Conservation (phyloP, 176 grass and related monocot species). For the Rhynchospora breviuscula region DNA sequence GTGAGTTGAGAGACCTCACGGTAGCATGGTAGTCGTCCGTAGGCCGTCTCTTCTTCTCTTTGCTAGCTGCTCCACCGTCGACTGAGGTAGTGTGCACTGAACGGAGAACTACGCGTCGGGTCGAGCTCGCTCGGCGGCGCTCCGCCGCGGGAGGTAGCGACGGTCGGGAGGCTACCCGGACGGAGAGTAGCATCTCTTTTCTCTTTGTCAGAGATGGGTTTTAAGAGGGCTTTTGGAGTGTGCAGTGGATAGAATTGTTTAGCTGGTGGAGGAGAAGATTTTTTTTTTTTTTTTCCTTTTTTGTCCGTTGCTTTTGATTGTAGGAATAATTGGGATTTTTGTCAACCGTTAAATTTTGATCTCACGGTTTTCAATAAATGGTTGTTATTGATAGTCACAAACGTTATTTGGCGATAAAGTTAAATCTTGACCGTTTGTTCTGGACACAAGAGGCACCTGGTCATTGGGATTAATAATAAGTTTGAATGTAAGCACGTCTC, state of each 20-base stretch:
- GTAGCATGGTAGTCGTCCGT: constrained; percentile 73
- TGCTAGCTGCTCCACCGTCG: not conserved
- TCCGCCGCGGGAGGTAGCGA: constrained; percentile 24
- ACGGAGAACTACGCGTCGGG: not conserved
- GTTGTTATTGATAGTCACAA: too few species aligned
- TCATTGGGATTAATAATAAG: too few species aligned
- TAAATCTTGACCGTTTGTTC: too few species aligned
- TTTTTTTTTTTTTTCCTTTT: too few species aligned
- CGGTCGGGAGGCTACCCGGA: not conserved
- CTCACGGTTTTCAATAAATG: not conserved
- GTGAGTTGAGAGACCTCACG: constrained; percentile 71
- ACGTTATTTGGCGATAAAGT: too few species aligned
- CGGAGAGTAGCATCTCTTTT: constrained; percentile 20
- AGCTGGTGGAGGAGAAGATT: too few species aligned
- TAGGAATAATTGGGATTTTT: not conserved
- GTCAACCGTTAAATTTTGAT: not conserved
- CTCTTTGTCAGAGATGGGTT: not conserved
- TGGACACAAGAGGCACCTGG: too few species aligned
- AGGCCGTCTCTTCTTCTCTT: not conserved
- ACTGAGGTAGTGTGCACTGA: not conserved
- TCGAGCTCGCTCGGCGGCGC: not conserved
- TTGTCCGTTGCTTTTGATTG: too few species aligned
- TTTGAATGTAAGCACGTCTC: too few species aligned
- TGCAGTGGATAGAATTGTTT: not conserved
- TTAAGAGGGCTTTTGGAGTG: constrained; percentile 16